These are phyloP conservation scores for Suillus paluster DNA, from an alignment of 768 basidiomycete genomes.

Conservation along the genomic window DNA sequence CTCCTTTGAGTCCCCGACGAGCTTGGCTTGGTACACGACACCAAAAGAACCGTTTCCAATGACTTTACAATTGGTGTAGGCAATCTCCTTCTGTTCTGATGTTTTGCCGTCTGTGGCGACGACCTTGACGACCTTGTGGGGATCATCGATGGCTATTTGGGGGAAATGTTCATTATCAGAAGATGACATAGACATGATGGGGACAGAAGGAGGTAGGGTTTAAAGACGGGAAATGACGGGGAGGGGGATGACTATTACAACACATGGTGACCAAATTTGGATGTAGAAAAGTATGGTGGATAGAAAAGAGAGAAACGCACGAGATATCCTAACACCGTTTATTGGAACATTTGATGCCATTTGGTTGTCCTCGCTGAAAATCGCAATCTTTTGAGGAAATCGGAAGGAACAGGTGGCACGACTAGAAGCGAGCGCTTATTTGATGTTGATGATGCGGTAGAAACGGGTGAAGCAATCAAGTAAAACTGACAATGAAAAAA, in stretches of 20 bases:
- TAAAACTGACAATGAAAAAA: no score
- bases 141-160: slow-evolving; percentile 84
- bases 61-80: slow-evolving; percentile 97
- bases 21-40: slow-evolving; percentile 95
- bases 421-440: slow-evolving; percentile 21
- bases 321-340: slow-evolving; percentile 86
- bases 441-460: slow-evolving; percentile 9
- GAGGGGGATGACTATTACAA: slow-evolving; percentile 14
- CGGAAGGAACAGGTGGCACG: slow-evolving; percentile 13
- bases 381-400: slow-evolving; percentile 11
- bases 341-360: slow-evolving; percentile 83
- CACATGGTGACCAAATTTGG: slow-evolving; percentile 35
- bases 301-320: slow-evolving; percentile 51
- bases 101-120: slow-evolving; percentile 94
- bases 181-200: slow-evolving; percentile 30
- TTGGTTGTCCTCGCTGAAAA: slow-evolving; percentile 21
- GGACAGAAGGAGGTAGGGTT: slow-evolving; percentile 39
- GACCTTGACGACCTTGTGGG: slow-evolving; percentile 95
- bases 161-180: slow-evolving; percentile 26
- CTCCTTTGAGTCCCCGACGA: slow-evolving; percentile 68
- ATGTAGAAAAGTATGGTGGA: slow-evolving; percentile 20
- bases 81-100: slow-evolving; percentile 84
- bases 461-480: slow-evolving; percentile 10
- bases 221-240: slow-evolving; percentile 38
- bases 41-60: slow-evolving; percentile 99